phyloP scores from a whole-genome alignment of 441 rosid genomes.

The Jatropha podagrica region DNA sequence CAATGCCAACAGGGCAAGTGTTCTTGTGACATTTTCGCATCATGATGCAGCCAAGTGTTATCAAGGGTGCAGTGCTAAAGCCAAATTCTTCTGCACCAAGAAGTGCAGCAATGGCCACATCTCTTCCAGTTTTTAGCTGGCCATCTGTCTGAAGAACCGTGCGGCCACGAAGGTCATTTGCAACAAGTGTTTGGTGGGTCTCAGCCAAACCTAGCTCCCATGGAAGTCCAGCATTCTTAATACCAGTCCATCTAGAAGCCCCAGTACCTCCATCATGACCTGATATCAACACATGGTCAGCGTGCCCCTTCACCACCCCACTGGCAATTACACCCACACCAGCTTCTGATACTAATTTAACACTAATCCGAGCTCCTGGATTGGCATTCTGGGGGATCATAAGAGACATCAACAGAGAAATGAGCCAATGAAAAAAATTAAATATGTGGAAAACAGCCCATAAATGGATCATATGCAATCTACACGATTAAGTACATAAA shows the following conservation, averaged over 20 bases:
- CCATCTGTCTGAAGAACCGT: constrained; percentile 99
- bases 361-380: constrained; percentile 94
- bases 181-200: constrained; percentile 99
- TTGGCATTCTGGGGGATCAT: constrained; percentile 74
- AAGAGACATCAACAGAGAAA: constrained; percentile 6
- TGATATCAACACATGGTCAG: constrained; percentile 96
- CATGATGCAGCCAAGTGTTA: constrained; percentile 99
- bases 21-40: constrained; percentile 99
- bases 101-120: constrained; percentile 97
- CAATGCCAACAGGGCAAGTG: constrained; percentile 99
- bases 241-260: constrained; percentile 99
- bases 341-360: constrained; percentile 97
- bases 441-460: neutral
- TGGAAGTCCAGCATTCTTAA: constrained; percentile 98
- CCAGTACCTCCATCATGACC: constrained; percentile 99
- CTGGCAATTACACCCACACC: constrained; percentile 99
- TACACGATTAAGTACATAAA: neutral
- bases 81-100: constrained; percentile 99
- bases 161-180: constrained; percentile 99
- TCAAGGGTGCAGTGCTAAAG: constrained; percentile 99
- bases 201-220: constrained; percentile 99
- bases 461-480: neutral
- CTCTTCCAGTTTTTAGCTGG: constrained; percentile 98
- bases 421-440: neutral
- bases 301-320: constrained; percentile 99